A percentile compares a stretch with the other conserved stretches of the same genome.
Evolutionary conservation across 169 alveolate species (phyloP).

Genomic region (Plasmodium sp.): DNA sequence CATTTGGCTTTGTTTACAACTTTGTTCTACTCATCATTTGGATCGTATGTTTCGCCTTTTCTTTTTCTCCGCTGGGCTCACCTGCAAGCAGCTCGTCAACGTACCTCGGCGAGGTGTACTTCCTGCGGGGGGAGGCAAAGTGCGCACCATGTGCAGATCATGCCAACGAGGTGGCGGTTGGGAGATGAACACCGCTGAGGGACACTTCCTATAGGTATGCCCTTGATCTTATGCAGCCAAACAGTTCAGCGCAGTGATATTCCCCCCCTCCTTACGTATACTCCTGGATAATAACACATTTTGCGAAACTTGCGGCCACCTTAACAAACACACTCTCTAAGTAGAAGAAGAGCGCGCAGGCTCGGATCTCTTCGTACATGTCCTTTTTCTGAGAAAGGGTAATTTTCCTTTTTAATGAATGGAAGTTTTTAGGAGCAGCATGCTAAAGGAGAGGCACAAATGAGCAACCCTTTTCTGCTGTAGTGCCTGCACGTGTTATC

Average conservation of each 20-base stretch:
- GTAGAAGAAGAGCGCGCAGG: conserved; percentile 42
- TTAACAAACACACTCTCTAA: conserved; percentile 23
- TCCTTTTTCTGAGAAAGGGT: conserved; percentile 9
- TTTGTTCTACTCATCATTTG: not conserved
- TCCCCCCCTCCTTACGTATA: conserved; percentile 20
- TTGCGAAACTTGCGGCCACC: conserved; percentile 38
- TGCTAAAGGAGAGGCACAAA: not conserved
- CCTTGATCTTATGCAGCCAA: not conserved
- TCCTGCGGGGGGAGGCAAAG: not conserved
- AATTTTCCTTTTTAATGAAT: not conserved
- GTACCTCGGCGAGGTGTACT: conserved; percentile 35
- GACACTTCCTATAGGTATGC: not conserved
- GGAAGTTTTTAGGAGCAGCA: not conserved
- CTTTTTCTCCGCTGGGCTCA: not conserved
- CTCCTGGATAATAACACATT: conserved; percentile 52
- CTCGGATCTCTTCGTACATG: conserved; percentile 43
- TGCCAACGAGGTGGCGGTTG: not conserved
- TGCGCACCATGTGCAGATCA: not conserved
- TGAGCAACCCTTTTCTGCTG: not conserved
- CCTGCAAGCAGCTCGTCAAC: conserved; percentile 9
- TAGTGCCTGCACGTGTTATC: not conserved
- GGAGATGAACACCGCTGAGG: not conserved
- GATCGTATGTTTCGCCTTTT: not conserved
- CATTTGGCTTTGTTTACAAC: not conserved
- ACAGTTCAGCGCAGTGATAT: not conserved